Percentiles rank a stretch among this genome's conserved stretches.
Conservation (phyloP, 805 yeast genomes). For the Saturnispora quitensis region DNA sequence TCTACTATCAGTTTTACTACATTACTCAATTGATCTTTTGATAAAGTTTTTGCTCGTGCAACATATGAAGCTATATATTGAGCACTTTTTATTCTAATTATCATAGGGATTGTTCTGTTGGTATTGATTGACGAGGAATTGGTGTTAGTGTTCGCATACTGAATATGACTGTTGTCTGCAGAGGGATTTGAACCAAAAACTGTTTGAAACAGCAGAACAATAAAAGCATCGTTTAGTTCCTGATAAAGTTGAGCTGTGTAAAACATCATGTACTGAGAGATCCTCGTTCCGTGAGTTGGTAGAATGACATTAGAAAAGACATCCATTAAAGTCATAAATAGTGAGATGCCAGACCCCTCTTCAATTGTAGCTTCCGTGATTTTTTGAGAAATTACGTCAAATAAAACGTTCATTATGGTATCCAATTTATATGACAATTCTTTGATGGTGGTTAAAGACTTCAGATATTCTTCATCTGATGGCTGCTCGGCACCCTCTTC, state of each 20-base stretch:
- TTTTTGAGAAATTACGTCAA: conserved; percentile 39
- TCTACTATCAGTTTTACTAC: conserved; percentile 74
- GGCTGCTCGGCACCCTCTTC: conserved; percentile 27
- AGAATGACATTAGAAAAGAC: conserved; percentile 73
- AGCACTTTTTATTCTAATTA: conserved; percentile 77
- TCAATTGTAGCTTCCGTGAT: conserved; percentile 44
- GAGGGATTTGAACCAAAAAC: conserved; percentile 65
- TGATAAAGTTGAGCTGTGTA: conserved; percentile 72
- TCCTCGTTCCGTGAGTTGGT: conserved; percentile 87
- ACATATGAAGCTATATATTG: conserved; percentile 87
- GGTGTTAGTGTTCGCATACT: conserved; percentile 1
- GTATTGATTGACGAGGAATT: background rate
- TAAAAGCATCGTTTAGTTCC: conserved; percentile 75
- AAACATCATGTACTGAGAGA: conserved; percentile 78
- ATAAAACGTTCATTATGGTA: conserved; percentile 48
- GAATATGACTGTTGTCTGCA: conserved; percentile 20
- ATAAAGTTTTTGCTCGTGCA: conserved; percentile 72
- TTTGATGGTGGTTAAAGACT: conserved; percentile 39
- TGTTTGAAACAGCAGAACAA: conserved; percentile 73
- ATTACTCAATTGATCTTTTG: conserved; percentile 65
- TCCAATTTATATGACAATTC: conserved; percentile 65
- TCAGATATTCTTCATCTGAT: conserved; percentile 37
- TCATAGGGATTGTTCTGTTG: conserved; percentile 22
- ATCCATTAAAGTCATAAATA: conserved; percentile 67
- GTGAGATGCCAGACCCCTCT: conserved; percentile 53